A percentile compares a stretch with the other conserved stretches of the same genome.
These are phyloP conservation scores for Schizophyllum amplum DNA, from an alignment of 1,284 basidiomycete genomes.

Conservation along the genomic window DNA sequence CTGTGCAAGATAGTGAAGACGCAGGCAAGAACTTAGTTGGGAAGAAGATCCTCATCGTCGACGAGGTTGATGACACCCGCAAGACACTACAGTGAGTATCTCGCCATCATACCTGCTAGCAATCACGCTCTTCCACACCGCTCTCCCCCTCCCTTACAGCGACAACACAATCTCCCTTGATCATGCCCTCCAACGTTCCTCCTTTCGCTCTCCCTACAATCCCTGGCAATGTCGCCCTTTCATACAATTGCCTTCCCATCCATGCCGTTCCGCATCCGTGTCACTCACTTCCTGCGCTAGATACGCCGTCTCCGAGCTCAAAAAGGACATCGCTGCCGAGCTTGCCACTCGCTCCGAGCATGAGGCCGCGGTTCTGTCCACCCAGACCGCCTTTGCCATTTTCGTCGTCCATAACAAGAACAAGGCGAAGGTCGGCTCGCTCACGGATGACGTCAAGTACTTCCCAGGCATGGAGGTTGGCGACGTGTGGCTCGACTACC, in stretches of 20 bases:
- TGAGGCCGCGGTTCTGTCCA: constrained; percentile 61
- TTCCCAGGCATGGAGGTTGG: constrained; percentile 60
- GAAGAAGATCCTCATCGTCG: constrained; percentile 35
- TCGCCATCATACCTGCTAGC: constrained; percentile 1
- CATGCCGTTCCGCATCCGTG: background rate
- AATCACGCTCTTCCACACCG: constrained; percentile 4
- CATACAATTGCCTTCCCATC: background rate
- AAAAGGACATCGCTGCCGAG: constrained; percentile 79
- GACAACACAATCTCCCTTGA: too few relatives aligned
- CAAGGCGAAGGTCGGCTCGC: constrained; percentile 71
- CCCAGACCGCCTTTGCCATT: constrained; percentile 71
- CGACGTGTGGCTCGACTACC: constrained; percentile 73
- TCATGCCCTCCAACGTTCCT: too few relatives aligned
- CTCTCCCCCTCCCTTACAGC: background rate
- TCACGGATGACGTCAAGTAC: constrained; percentile 67
- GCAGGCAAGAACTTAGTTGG: constrained; percentile 70
- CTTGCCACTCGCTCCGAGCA: constrained; percentile 53
- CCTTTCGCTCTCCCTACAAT: too few relatives aligned
- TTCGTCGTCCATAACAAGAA: constrained; percentile 96
- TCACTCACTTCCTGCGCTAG: constrained; percentile 31
- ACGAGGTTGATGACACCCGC: constrained; percentile 92
- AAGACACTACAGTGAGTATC: constrained; percentile 75
- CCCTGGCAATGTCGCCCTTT: too few relatives aligned
- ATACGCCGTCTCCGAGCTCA: constrained; percentile 82
- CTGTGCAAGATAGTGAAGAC: constrained; percentile 17